These are phyloP conservation scores for Auriculariales sp. DNA, from an alignment of 768 basidiomycete species.

Conservation along the genomic window DNA sequence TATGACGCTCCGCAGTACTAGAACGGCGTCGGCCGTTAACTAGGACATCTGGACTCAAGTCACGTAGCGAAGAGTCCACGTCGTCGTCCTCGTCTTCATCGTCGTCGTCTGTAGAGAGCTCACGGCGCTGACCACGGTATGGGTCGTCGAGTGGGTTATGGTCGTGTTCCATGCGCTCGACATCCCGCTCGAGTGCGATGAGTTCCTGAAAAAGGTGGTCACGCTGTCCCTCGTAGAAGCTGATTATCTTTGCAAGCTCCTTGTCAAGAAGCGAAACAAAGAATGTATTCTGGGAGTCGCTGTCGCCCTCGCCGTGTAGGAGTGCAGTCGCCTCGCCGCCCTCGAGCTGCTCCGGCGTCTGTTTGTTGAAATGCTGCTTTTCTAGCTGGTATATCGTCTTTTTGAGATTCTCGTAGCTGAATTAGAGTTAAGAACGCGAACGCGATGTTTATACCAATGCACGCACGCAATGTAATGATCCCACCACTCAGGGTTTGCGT, in stretches of 20 bases:
- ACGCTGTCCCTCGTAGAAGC: constrained; percentile 71
- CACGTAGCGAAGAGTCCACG: constrained; percentile 11
- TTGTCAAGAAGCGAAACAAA: constrained; percentile 69
- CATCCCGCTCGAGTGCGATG: constrained; percentile 38
- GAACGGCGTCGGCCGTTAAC: neutral
- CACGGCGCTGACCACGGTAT: too few species aligned
- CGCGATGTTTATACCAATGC: neutral
- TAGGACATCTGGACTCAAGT: neutral
- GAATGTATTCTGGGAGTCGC: constrained; percentile 31
- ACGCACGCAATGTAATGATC: constrained; percentile 80
- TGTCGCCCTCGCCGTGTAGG: constrained; percentile 20
- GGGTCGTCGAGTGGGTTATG: constrained; percentile 21
- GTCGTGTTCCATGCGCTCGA: constrained; percentile 43
- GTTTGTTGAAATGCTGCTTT: constrained; percentile 46
- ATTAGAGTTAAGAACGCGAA: neutral
- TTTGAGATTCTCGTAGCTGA: constrained; percentile 75
- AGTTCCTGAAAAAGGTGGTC: constrained; percentile 53
- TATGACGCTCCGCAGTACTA: neutral
- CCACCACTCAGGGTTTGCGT: constrained; percentile 86
- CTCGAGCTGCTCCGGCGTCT: constrained; percentile 37
- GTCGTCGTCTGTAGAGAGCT: too few species aligned
- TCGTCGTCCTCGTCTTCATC: constrained; percentile 47
- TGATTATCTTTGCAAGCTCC: constrained; percentile 66
- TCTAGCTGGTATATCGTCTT: constrained; percentile 77
- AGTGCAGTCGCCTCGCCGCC: constrained; percentile 46